Percentiles rank a stretch among this genome's conserved stretches.
These are phyloP conservation scores for Paracoccidioides lutzii DNA, from an alignment of 2,329 filamentous ascomycete genomes.

Conservation along the genomic window DNA sequence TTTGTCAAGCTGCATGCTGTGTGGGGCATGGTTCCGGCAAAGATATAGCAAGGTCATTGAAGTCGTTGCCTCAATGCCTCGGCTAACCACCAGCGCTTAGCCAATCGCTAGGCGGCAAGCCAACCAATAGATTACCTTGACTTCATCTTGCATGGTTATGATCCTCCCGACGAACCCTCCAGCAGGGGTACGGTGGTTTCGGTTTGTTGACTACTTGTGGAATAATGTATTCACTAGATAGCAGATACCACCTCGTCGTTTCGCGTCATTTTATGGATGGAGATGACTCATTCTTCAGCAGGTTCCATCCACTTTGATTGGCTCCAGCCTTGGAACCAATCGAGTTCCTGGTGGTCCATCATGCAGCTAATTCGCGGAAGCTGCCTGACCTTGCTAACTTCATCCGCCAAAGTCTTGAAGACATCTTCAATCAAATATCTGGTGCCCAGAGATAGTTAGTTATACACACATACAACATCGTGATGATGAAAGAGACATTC, in stretches of 20 bases:
- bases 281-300: no score
- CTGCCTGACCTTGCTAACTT: not conserved
- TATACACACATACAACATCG: not conserved
- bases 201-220: no score
- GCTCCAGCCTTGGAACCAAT: not conserved
- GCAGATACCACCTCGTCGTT: no score
- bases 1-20: not conserved
- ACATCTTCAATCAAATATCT: not conserved
- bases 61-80: not conserved
- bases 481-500: not conserved
- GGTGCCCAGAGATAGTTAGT: not conserved
- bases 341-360: not conserved
- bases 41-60: not conserved
- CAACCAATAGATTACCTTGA: not conserved
- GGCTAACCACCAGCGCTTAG: not conserved
- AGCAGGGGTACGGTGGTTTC: not conserved
- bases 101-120: not conserved
- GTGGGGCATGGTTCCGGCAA: not conserved
- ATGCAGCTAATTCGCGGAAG: not conserved
- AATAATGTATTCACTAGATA: no score
- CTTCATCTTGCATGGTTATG: not conserved
- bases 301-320: not conserved
- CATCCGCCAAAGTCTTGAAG: not conserved
- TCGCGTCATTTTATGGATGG: no score
- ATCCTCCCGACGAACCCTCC: not conserved